A percentile compares a stretch with the other conserved stretches of the same genome.
These are phyloP conservation scores for Prunus padus DNA, from an alignment of 306 rosid genomes.

Conservation along the genomic window DNA sequence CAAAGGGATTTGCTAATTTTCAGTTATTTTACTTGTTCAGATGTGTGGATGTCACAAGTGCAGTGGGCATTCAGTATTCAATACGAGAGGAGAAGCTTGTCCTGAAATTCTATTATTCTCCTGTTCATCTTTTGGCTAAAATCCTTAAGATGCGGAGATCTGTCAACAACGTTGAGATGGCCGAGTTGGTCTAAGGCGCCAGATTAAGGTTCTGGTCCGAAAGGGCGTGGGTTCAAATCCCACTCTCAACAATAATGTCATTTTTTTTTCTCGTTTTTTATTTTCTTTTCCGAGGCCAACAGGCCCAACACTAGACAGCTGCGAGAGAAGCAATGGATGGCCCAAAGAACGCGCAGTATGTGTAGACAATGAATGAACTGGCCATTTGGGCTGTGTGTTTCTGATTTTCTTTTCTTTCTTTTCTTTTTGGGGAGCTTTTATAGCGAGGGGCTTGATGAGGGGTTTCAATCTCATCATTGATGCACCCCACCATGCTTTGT, in stretches of 20 bases:
- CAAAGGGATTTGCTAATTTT: background rate
- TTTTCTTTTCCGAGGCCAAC: background rate
- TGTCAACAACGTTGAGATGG: constrained; percentile 9
- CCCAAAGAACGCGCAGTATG: background rate
- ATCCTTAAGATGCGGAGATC: accelerated
- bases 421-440: no score
- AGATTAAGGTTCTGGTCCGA: constrained; percentile 30
- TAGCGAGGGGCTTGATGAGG: no score
- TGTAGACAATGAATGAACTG: background rate
- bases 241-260: constrained; percentile 9
- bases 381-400: no score
- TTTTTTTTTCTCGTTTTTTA: background rate
- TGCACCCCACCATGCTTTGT: no score
- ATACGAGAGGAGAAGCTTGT: no score
- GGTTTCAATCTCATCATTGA: no score
- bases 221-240: constrained; percentile 33
- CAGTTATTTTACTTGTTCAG: background rate
- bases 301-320: background rate
- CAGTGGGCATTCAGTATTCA: background rate
- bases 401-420: no score
- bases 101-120: no score
- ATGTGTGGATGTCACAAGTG: background rate
- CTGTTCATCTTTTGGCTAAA: background rate
- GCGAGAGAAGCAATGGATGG: background rate
- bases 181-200: constrained; percentile 33